Evolutionary conservation across 192 early-diverging fungal genomes (phyloP), one percentile per base, ranked within the genome.

Genomic region (Linnemannia exigua): DNA sequence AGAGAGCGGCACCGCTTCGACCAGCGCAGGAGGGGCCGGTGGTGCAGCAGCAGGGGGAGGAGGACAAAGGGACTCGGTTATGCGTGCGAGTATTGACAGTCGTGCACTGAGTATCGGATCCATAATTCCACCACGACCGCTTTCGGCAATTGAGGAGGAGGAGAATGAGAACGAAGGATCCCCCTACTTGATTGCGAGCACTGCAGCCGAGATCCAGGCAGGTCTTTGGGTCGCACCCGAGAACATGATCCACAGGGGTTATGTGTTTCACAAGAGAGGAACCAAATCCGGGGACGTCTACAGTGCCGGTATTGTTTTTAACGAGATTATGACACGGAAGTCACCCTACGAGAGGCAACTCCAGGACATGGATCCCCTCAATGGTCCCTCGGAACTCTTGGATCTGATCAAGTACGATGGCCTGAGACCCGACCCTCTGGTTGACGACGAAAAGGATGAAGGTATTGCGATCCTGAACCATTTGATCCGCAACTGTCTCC

Each of bases 241-340:
- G 67, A 77, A 77, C 46, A 12, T 77, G 67, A 67, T 77, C 37
- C 67, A 54, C 37, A 58, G 28, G 9, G 75, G 75, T 11, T 28
- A 8, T 0, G 67, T 38, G 14, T 77, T 70, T 35, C 47, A 77
- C 37, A 70, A 38, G 38, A 50, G 31, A 3, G 33, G 41, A 6
- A 47, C 61, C 20, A 44, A 36, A 35, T 38, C 71, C 31, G 46
- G 61, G 41, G 71, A 77, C 63, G 44, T 72, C 16, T 77, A 37
- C 61, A 86, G 82, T 31, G 87, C 83, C 15, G 87, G 87, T 7
- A 81, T 88, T 66, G 74, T 88, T 58, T 86, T 88, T 28, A 88
- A 88, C 66, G 87, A 88, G 75, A 84, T 88, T 12, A 67, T 88
- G 47, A 88, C 87, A 16, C 50, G 79, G 25, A 72, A 76, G 38